Percentiles rank a stretch among this genome's conserved stretches.
Evolutionary conservation across 202 grass and related monocot species (phyloP).

Genomic region (Panicum hallii): DNA sequence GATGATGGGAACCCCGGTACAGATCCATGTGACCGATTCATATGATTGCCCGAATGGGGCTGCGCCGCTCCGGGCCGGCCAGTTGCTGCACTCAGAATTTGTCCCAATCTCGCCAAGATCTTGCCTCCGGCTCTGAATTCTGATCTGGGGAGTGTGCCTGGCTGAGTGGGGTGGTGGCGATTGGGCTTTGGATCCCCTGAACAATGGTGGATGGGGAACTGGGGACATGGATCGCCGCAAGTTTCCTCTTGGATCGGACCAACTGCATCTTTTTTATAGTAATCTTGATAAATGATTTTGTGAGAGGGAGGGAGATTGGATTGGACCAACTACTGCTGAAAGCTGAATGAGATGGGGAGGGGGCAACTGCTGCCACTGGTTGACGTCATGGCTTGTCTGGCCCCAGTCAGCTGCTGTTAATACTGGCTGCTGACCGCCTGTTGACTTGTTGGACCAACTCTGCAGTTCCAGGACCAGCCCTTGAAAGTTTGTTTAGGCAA

Average conservation of each 20-base stretch:
- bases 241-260: constrained; percentile 24
- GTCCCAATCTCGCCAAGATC: constrained; percentile 18
- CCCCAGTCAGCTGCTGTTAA: constrained; percentile 4
- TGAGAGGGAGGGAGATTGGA: neutral
- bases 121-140: constrained; percentile 1
- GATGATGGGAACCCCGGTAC: constrained; percentile 50
- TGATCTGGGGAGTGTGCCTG: neutral
- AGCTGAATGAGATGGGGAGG: neutral
- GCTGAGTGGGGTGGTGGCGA: neutral
- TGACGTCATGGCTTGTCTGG: constrained; percentile 26
- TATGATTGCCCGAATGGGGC: constrained; percentile 44
- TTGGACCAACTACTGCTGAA: neutral
- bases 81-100: constrained; percentile 10
- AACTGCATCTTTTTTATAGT: neutral
- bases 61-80: constrained; percentile 34
- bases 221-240: constrained; percentile 24
- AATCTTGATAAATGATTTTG: neutral
- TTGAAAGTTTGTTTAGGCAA: neutral
- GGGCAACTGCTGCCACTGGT: neutral
- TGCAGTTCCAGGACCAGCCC: constrained; percentile 30
- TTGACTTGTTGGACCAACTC: constrained; percentile 18
- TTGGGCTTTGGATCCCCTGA: constrained; percentile 47
- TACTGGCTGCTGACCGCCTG: neutral
- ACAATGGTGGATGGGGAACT: neutral
- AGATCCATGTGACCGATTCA: constrained; percentile 48